Evolutionary conservation across 768 basidiomycete genomes (phyloP), one percentile per base, ranked within the genome.

Genomic region (Strobilomyces confusus): DNA sequence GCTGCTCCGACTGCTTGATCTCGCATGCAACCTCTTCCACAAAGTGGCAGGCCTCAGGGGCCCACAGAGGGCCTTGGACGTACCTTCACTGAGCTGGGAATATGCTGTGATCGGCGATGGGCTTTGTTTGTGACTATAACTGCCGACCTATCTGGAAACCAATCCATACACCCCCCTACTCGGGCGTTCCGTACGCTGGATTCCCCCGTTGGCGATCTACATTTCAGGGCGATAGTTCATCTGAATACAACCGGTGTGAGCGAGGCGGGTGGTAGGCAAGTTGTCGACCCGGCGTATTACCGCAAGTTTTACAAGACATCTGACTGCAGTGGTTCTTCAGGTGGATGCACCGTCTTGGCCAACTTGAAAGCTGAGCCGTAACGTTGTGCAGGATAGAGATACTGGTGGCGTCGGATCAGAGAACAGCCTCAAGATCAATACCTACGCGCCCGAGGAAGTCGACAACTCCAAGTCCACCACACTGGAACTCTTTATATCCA

Each of bases 381-480:
- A 19, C 4, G 30, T 8, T 32, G 17, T 9, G 13, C 15, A 1
- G 19, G n/a, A 23, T 26, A 79, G 78, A 9, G 82, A 82, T 59
- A 74, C 78, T 22, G 83, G 84, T 44, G 83, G 84, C 26, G 81
- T 81, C 13, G 84, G 85, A 12, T 79, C 77, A 40, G 84, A 86
- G 67, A 83, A 86, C 56, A 86, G 83, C 57, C 65, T 86, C 32
- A 84, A 85, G 44, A 69, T 85, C n/a, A 83, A 86, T 62, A 73
- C 87, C 13, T 86, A 85, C 52, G 67, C 80, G 11, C 84, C 84
- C 4, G 77, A 73, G 32, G 59, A 65, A 23, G 72, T 75, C 1
- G 78, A 77, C 55, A 75, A 80, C 30, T 58, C 82, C 83, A 54
- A 58, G 80, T 60, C 33, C 40, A 9, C 5, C 25, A 68, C 75